Percentiles rank a stretch among this genome's conserved stretches.
Evolutionary conservation across 805 yeast genomes (phyloP).

Genomic region (Saccharomyces jurei): DNA sequence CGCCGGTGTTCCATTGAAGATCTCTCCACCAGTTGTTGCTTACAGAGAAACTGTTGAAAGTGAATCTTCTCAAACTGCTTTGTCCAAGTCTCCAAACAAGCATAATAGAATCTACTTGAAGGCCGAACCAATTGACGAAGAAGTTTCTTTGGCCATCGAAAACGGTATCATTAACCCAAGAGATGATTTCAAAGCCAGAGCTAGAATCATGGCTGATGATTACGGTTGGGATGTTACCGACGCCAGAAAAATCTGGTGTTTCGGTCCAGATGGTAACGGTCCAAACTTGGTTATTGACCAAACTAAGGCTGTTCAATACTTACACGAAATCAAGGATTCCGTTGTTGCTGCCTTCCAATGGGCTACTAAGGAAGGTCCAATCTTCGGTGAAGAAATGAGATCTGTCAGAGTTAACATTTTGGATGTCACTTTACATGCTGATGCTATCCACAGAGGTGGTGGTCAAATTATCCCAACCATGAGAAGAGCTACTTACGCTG

Average conservation of each 20-base stretch:
- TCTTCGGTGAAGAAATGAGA: constrained; percentile 92
- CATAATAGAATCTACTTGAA: constrained; percentile 97
- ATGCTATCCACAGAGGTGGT: constrained; percentile 99
- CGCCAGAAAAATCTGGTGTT: constrained; percentile 99
- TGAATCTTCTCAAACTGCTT: constrained; percentile 89
- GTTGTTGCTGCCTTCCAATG: constrained; percentile 99
- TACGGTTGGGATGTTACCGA: constrained; percentile 99
- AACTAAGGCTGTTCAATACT: constrained; percentile 98
- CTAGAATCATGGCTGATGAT: constrained; percentile 96
- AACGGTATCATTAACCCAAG: constrained; percentile 81
- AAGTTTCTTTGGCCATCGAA: constrained; percentile 85
- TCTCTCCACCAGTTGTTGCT: constrained; percentile 93
- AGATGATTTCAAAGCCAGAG: constrained; percentile 97
- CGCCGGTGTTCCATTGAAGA: constrained; percentile 97
- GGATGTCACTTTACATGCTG: constrained; percentile 98
- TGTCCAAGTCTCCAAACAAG: constrained; percentile 98
- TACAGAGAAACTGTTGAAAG: constrained; percentile 96
- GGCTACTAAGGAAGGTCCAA: constrained; percentile 99
- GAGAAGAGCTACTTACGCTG: constrained; percentile 99
- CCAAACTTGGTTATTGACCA: constrained; percentile 97
- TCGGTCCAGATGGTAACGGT: constrained; percentile 99
- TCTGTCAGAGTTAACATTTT: constrained; percentile 92
- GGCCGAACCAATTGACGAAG: constrained; percentile 94
- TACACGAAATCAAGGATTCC: constrained; percentile 96
- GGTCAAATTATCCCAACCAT: constrained; percentile 99